phyloP scores from a whole-genome alignment of 2,329 filamentous ascomycete species.

The Nigrospora osmanthi region DNA sequence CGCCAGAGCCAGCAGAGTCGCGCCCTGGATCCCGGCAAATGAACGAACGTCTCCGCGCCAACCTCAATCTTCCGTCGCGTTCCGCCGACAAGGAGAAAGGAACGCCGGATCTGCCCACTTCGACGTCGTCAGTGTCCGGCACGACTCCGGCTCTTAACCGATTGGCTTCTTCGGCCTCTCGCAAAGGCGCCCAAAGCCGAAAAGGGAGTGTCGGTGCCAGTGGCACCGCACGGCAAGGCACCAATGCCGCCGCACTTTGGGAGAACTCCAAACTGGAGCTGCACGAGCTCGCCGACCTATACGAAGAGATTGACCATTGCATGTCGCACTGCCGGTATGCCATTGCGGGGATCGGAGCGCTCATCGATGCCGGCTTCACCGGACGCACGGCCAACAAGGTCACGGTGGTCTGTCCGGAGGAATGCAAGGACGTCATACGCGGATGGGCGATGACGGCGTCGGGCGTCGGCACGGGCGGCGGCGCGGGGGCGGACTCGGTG shows the following conservation, averaged over 20 bases:
- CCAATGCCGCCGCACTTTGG: no score
- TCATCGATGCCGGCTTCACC: constrained; percentile 34
- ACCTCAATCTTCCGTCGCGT: background rate
- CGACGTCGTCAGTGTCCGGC: constrained; percentile 3
- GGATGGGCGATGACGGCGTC: constrained; percentile 27
- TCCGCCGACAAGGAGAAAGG: no score
- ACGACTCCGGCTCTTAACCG: constrained; percentile 15
- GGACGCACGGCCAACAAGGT: constrained; percentile 21
- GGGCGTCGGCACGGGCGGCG: constrained; percentile 16
- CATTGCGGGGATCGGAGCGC: constrained; percentile 35
- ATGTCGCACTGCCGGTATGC: constrained; percentile 37
- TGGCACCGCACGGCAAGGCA: no score
- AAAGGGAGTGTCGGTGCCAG: no score
- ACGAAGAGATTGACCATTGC: constrained; percentile 27
- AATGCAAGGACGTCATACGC: constrained; percentile 25
- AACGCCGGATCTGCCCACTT: background rate
- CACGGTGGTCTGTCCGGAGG: constrained; percentile 30
- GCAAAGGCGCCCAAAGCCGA: no score
- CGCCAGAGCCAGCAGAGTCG: background rate
- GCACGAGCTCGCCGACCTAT: constrained; percentile 25
- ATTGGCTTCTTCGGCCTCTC: no score
- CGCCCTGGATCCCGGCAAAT: background rate
- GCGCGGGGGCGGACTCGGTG: constrained; percentile 23
- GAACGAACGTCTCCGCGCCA: background rate
- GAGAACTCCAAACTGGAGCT: background rate